Base-by-base conservation (phyloP, 306 rosid species). In the Carpinus viminea region DNA sequence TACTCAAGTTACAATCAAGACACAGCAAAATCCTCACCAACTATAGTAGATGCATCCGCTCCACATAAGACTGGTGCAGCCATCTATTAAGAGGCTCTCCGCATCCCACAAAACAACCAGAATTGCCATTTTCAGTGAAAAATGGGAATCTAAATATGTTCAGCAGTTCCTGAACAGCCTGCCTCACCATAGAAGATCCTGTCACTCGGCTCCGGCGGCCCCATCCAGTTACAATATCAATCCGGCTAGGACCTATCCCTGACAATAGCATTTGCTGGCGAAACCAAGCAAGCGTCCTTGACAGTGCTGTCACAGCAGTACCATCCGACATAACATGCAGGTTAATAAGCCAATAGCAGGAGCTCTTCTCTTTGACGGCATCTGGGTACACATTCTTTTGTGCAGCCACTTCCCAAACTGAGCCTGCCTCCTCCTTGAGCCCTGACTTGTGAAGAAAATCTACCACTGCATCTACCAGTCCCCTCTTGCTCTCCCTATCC, bases 241-340 rank as follows among this genome's bases (percentile, higher is more conserved):
- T 94, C 65, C 98, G 90, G 83, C 62, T 87, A 26, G 97, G 98
- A 61, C 88, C 72, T 28, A 86, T 80, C 51, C 97, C 98, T 0
- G 91, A 91, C 28, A 75, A 7, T 36, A 94, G 90, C 97, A 94
- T 89, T 80, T 94, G 88, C 36, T 50, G 89, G 51, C 97, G 97
- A 75, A 94, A 91, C 89, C 91, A 85, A 71, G 98, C 97, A 59
- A 94, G 96, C 36, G 97, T 94, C 83, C 98, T 83, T 43, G 97
- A 89, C 72, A 94, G 83, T 2, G 98, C 97, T 51, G 90, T 94
- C 51, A 94, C 91, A 8, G 98, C 98, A 11, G 98, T 94, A 62
- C 98, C 97, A 59, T 94, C 97, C 0, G 98, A 94, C 98, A 94
- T 94, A 18, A 92, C 97, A 85, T 94, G 98, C 68, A 94, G 92